Percentiles rank a stretch among this genome's conserved stretches.
Conservation (phyloP, 2,329 filamentous ascomycete genomes). For the Trichoderma asperellum region DNA sequence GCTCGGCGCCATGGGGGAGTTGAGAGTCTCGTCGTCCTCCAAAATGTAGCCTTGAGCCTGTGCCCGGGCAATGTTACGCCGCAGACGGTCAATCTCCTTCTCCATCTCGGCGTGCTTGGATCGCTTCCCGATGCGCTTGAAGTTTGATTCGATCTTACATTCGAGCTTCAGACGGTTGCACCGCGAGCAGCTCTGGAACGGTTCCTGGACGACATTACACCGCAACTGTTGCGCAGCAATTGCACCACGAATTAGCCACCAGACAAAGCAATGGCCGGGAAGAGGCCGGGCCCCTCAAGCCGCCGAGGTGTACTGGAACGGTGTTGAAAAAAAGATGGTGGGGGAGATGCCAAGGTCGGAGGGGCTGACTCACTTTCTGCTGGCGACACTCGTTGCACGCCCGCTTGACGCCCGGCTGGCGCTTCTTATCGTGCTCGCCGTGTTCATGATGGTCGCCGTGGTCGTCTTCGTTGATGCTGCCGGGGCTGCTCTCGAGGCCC, state of each 20-base stretch:
- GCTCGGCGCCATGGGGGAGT: slow-evolving; percentile 58
- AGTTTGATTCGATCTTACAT: slow-evolving; percentile 83
- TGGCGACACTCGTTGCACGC: slow-evolving; percentile 85
- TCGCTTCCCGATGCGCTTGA: slow-evolving; percentile 71
- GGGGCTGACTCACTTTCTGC: slow-evolving; percentile 69
- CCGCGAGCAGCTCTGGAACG: slow-evolving; percentile 75
- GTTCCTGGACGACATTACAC: slow-evolving; percentile 82
- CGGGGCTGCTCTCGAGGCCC: slow-evolving; percentile 63
- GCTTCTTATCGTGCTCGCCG: slow-evolving; percentile 61
- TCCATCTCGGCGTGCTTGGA: slow-evolving; percentile 87
- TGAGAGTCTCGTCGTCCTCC: slow-evolving; percentile 60
- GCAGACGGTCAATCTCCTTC: slow-evolving; percentile 73
- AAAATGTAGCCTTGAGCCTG: slow-evolving; percentile 61
- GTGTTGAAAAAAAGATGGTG: neutral
- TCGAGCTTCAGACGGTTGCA: slow-evolving; percentile 79
- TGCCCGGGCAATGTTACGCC: slow-evolving; percentile 64
- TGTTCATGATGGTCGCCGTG: slow-evolving; percentile 58
- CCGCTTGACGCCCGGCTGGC: slow-evolving; percentile 72
- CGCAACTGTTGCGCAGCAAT: slow-evolving; percentile 59
- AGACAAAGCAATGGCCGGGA: slow-evolving; percentile 5
- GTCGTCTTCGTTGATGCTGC: slow-evolving; percentile 54
- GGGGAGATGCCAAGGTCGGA: slow-evolving; percentile 11
- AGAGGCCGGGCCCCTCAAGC: neutral
- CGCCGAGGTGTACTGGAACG: neutral
- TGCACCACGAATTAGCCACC: slow-evolving; percentile 18